Evolutionary conservation across 176 grass and related monocot genomes (phyloP).

Genomic region (Aechmea fasciata): DNA sequence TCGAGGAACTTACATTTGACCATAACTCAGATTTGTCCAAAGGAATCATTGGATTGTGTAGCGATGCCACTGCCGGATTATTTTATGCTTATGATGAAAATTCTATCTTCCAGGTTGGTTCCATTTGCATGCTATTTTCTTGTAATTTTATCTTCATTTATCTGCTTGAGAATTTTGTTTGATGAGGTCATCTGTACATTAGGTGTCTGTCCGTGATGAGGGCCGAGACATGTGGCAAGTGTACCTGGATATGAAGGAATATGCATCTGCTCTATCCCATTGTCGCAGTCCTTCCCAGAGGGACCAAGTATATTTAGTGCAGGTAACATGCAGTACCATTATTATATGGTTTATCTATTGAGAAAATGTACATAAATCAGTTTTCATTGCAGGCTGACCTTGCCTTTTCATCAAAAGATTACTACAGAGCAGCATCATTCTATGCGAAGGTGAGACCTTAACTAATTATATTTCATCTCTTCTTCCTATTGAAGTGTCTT

Average conservation of each 20-base stretch:
- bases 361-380: background rate
- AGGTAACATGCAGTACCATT: slow-evolving; percentile 37
- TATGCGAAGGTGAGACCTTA: slow-evolving; percentile 71
- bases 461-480: slow-evolving; percentile 10
- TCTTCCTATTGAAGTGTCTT: background rate
- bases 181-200: background rate
- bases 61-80: slow-evolving; percentile 76
- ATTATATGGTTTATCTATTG: background rate
- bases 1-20: slow-evolving; percentile 85
- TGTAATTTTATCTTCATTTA: background rate
- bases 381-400: slow-evolving; percentile 61
- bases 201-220: slow-evolving; percentile 81
- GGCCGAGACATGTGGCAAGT: slow-evolving; percentile 97
- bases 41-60: slow-evolving; percentile 82
- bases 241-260: slow-evolving; percentile 80
- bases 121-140: background rate
- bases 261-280: slow-evolving; percentile 75
- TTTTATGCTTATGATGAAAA: slow-evolving; percentile 91
- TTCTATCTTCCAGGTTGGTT: slow-evolving; percentile 89
- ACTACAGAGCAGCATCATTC: slow-evolving; percentile 85
- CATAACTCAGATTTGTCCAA: slow-evolving; percentile 56
- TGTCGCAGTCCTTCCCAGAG: slow-evolving; percentile 63
- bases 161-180: background rate
- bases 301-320: slow-evolving; percentile 83
- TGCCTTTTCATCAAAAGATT: slow-evolving; percentile 81